These are phyloP conservation scores for Claviceps digitariae DNA, from an alignment of 2,329 filamentous ascomycete genomes.

Conservation along the genomic window DNA sequence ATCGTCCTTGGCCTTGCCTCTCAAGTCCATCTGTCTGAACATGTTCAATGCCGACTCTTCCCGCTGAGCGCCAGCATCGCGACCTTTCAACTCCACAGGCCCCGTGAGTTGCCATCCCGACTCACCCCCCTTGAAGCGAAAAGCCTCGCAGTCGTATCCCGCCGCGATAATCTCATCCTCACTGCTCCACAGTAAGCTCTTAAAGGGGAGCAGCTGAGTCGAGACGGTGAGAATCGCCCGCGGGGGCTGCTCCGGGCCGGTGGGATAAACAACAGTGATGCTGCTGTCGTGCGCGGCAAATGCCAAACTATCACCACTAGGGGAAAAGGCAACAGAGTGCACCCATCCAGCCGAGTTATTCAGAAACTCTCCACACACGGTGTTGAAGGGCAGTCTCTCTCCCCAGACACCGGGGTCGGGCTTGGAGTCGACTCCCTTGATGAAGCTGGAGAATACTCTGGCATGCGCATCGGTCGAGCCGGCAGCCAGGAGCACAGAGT, in stretches of 20 bases:
- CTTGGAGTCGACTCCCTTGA: slow-evolving; percentile 83
- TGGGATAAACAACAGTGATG: slow-evolving; percentile 91
- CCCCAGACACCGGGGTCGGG: slow-evolving; percentile 87
- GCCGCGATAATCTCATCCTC: slow-evolving; percentile 92
- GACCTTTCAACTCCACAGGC: slow-evolving; percentile 62
- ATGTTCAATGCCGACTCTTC: slow-evolving; percentile 95
- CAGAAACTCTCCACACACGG: slow-evolving; percentile 88
- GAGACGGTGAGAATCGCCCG: slow-evolving; percentile 79
- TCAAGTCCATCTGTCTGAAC: slow-evolving; percentile 98
- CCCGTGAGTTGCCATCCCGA: slow-evolving; percentile 74
- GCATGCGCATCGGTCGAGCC: slow-evolving; percentile 97
- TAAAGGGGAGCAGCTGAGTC: slow-evolving; percentile 84
- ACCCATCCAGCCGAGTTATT: slow-evolving; percentile 98
- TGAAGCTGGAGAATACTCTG: slow-evolving; percentile 85
- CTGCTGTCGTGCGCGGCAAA: slow-evolving; percentile 94
- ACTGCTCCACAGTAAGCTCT: slow-evolving; percentile 80
- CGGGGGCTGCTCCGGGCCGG: slow-evolving; percentile 78
- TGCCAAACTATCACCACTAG: slow-evolving; percentile 81
- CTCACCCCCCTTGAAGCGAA: slow-evolving; percentile 69
- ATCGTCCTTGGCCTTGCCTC: slow-evolving; percentile 82
- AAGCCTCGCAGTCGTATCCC: slow-evolving; percentile 81
- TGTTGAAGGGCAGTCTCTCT: slow-evolving; percentile 93
- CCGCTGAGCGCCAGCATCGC: slow-evolving; percentile 46
- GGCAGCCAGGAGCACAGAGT: slow-evolving; percentile 85
- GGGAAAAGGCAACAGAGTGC: slow-evolving; percentile 85